Conservation (phyloP, 129 eudicot genomes). For the Calendula officinalis region DNA sequence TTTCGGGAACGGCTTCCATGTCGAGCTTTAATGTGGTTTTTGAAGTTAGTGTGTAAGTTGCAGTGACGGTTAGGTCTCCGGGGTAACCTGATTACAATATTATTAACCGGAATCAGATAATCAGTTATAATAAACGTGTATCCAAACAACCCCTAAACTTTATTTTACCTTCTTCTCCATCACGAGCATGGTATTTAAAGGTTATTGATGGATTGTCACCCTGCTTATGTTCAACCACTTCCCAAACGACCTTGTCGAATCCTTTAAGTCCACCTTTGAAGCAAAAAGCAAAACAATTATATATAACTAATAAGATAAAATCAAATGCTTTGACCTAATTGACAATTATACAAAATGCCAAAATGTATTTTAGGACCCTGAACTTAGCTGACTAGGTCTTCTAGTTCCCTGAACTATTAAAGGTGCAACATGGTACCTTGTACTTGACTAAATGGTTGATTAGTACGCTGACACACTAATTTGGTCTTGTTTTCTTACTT, state of each 20-base stretch:
- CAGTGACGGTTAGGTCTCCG: slow-evolving; percentile 71
- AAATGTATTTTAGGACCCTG: no score
- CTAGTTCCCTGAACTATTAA: no score
- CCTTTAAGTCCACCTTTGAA: slow-evolving; percentile 76
- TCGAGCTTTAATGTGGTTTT: slow-evolving; percentile 68
- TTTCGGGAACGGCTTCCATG: slow-evolving; percentile 82
- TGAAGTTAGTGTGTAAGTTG: slow-evolving; percentile 73
- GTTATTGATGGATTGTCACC: slow-evolving; percentile 83
- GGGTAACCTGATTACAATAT: slow-evolving; percentile 60
- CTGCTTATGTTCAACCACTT: slow-evolving; percentile 66
- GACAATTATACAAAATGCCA: no score
- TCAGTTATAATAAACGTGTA: background rate
- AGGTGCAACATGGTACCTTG: no score
- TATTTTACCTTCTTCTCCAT: slow-evolving; percentile 81
- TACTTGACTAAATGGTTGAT: no score
- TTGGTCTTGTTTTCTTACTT: background rate
- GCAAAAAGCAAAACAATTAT: slow-evolving; percentile 15
- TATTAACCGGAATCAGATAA: background rate
- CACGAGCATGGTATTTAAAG: slow-evolving; percentile 65
- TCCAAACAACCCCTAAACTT: no score
- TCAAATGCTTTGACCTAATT: no score
- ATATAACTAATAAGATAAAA: background rate
- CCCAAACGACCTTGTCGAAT: slow-evolving; percentile 84
- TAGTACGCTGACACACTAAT: background rate
- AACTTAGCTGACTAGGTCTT: no score